These are phyloP conservation scores for Nakaseomyces kungkrabaensis DNA, from an alignment of 1,139 yeast genomes.

Conservation along the genomic window DNA sequence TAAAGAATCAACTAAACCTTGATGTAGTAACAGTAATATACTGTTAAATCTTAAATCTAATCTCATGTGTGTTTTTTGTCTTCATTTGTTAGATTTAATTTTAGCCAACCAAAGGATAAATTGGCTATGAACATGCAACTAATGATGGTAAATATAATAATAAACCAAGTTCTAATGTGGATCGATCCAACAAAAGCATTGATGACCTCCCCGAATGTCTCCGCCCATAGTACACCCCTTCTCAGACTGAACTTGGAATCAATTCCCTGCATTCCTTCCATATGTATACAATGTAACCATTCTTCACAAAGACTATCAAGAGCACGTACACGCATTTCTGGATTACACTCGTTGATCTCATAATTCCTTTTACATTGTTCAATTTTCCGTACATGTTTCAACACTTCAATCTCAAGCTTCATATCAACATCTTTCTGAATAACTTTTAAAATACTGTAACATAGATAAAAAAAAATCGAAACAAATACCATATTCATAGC, in stretches of 20 bases:
- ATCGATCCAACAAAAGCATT: slow-evolving; percentile 58
- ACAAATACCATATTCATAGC: not conserved
- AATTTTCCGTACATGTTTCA: slow-evolving; percentile 31
- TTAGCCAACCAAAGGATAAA: not conserved
- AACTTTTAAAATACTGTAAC: not conserved
- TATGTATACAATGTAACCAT: slow-evolving; percentile 57
- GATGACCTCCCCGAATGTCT: slow-evolving; percentile 51
- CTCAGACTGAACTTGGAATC: slow-evolving; percentile 23
- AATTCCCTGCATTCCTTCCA: slow-evolving; percentile 35
- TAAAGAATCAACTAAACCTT: no score
- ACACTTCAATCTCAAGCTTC: slow-evolving; percentile 32
- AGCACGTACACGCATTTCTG: slow-evolving; percentile 50
- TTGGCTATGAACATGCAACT: slow-evolving; percentile 23
- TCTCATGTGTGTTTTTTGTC: not conserved
- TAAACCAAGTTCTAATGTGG: slow-evolving; percentile 44
- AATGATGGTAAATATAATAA: slow-evolving; percentile 31
- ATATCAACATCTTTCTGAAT: slow-evolving; percentile 44
- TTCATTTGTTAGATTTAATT: not conserved
- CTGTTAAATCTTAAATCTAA: not conserved
- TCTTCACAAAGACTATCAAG: slow-evolving; percentile 45
- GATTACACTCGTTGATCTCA: slow-evolving; percentile 46
- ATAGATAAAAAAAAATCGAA: not conserved
- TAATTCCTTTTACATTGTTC: slow-evolving; percentile 44
- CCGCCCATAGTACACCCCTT: slow-evolving; percentile 46
- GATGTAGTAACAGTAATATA: no score